Evolutionary conservation across 805 yeast species (phyloP), one percentile per base, ranked within the genome.

Genomic region (Hanseniaspora valbyensis): DNA sequence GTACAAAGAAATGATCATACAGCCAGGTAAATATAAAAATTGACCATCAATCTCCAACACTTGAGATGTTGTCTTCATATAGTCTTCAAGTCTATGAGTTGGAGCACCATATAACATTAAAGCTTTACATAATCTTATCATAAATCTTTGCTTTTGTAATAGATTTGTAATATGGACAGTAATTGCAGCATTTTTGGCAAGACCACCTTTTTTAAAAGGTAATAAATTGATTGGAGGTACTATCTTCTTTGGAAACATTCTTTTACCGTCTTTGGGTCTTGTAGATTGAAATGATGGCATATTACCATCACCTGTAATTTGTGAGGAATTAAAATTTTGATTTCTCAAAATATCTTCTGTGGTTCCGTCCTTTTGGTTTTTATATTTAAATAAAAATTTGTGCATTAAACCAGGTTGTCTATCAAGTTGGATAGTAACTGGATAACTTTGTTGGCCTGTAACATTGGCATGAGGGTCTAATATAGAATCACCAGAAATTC

Each of bases 41-140:
- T 89, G 95, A 0, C 94, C 95, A 62, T 90, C 96, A 44, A 90
- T 85, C 63, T 88, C 96, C 53, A 90, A 70, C 2, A 90, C 95
- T 51, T 95, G 72, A 14, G 95, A 82, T 0, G 96, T 89, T 88
- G 86, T 82, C 25, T 81, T 75, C 83, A 90, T 77, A 64, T 88
- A 89, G 59, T 90, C 97, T 63, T 90, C 97, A 48, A 90, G 66
- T 60, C 97, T 74, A 64, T 90, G 96, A 1, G 95, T 88, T 1
- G 97, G 97, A 0, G 97, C 97, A 26, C 97, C 97, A 59, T 78
- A 90, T 52, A 85, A 67, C 97, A 90, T 89, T 50, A 90, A 70
- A 0, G 95, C 95, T 42, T 85, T 77, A 62, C 96, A 89, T 68
- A 90, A 73, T 32, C 90, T 73, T 57, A 89, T 66, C 52, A 90